These are phyloP conservation scores for Beverwykella pulmonaria DNA, from an alignment of 495 filamentous ascomycete species.

Conservation along the genomic window DNA sequence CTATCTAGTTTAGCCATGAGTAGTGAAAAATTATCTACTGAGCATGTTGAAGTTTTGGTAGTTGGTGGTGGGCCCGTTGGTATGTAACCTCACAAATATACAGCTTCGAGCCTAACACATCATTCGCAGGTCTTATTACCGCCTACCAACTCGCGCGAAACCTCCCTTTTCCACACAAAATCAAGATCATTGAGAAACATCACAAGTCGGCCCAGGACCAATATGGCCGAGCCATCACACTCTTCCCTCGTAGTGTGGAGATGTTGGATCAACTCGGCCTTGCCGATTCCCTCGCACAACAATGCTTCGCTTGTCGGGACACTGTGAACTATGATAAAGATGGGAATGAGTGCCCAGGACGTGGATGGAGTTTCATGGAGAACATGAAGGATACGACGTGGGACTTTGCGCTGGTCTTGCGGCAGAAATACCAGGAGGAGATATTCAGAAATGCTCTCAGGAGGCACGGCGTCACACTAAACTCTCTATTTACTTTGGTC, in stretches of 20 bases:
- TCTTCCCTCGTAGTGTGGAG: slow-evolving; percentile 52
- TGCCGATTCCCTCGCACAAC: slow-evolving; percentile 51
- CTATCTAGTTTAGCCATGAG: background rate
- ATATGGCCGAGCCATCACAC: slow-evolving; percentile 52
- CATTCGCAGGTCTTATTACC: slow-evolving; percentile 48
- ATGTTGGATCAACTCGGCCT: slow-evolving; percentile 55
- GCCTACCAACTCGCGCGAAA: slow-evolving; percentile 47
- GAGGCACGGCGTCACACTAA: slow-evolving; percentile 37
- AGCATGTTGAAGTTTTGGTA: slow-evolving; percentile 28
- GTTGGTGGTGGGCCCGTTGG: slow-evolving; percentile 34
- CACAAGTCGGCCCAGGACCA: slow-evolving; percentile 47
- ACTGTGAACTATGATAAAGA: slow-evolving; percentile 53
- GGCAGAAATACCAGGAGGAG: slow-evolving; percentile 52
- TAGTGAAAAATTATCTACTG: background rate
- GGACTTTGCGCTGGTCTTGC: slow-evolving; percentile 49
- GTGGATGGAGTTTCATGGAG: slow-evolving; percentile 47
- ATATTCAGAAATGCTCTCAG: slow-evolving; percentile 44
- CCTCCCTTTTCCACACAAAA: slow-evolving; percentile 29
- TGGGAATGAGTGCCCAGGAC: slow-evolving; percentile 46
- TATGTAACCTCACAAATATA: background rate
- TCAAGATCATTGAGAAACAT: slow-evolving; percentile 50
- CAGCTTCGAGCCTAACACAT: background rate
- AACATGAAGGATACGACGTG: slow-evolving; percentile 50
- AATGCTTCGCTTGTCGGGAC: slow-evolving; percentile 55
- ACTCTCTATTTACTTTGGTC: slow-evolving; percentile 40